A percentile compares a stretch with the other conserved stretches of the same genome.
Conservation (phyloP, 257 asterid species). For the Solanum peruvianum region DNA sequence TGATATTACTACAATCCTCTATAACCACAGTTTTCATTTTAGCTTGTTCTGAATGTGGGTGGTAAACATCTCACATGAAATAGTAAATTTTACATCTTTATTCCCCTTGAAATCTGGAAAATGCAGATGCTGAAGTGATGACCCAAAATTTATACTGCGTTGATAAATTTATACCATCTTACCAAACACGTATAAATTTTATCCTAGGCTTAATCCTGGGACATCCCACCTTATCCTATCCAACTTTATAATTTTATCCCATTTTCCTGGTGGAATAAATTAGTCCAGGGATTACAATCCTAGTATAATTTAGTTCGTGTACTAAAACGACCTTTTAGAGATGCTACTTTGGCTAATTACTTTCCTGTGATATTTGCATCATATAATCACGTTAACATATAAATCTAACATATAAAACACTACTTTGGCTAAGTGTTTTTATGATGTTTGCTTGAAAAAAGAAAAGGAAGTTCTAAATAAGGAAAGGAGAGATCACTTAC, state of each 20-base stretch:
- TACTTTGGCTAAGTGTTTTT: not conserved
- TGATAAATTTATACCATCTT: not conserved
- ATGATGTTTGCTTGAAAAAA: not conserved
- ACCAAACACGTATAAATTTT: not conserved
- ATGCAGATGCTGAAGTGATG: not conserved
- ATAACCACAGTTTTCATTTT: not conserved
- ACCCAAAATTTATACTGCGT: not conserved
- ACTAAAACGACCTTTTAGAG: not conserved
- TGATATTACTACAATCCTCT: not conserved
- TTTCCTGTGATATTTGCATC: not conserved
- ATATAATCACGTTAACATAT: not conserved
- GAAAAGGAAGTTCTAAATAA: not conserved
- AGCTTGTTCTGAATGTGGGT: not conserved
- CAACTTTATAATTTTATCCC: not conserved
- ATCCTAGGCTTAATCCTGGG: not conserved
- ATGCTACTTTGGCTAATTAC: not conserved
- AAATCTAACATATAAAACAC: not conserved
- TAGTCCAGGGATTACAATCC: not conserved
- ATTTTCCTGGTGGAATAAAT: not conserved
- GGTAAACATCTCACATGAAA: not conserved
- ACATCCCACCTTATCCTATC: not conserved
- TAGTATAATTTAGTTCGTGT: not conserved
- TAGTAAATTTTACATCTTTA: not conserved
- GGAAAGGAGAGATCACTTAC: not conserved
- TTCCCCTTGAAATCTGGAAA: not conserved